phyloP scores from a whole-genome alignment of 1,139 yeast genomes.

The Sugiyamaella grinbergsii region DNA sequence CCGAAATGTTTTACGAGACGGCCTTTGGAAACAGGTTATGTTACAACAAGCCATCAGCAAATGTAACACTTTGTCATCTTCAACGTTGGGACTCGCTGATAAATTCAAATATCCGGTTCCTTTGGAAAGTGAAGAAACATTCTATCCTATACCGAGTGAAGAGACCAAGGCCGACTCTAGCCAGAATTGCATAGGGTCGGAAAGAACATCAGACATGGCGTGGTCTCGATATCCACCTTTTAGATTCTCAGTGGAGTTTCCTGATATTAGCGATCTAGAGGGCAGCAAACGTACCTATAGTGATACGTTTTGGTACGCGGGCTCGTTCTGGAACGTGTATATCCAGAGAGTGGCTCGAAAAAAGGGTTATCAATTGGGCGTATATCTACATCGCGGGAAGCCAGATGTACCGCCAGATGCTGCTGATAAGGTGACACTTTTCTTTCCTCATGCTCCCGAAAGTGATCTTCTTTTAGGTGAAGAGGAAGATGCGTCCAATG shows the following conservation, averaged over 20 bases:
- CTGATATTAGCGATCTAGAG: conserved; percentile 49
- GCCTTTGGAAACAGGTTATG: conserved; percentile 51
- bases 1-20: conserved; percentile 46
- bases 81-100: conserved; percentile 26
- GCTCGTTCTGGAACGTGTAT: conserved; percentile 59
- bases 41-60: conserved; percentile 41
- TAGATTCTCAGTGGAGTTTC: conserved; percentile 54
- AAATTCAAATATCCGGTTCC: conserved; percentile 13
- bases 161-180: conserved; percentile 28
- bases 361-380: conserved; percentile 53
- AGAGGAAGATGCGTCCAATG: conserved; percentile 21
- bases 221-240: conserved; percentile 53
- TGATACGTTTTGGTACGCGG: conserved; percentile 57
- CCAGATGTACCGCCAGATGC: conserved; percentile 31
- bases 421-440: conserved; percentile 3
- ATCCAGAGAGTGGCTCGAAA: conserved; percentile 50
- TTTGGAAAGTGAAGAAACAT: conserved; percentile 25
- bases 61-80: conserved; percentile 22
- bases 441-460: conserved; percentile 4
- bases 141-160: conserved; percentile 32
- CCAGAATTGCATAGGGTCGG: conserved; percentile 6
- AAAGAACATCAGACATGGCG: conserved; percentile 5
- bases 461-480: conserved; percentile 5
- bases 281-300: conserved; percentile 53
- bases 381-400: conserved; percentile 52